Evolutionary conservation across 2,329 filamentous ascomycete genomes (phyloP).

Genomic region (Colletotrichum tofieldiae): DNA sequence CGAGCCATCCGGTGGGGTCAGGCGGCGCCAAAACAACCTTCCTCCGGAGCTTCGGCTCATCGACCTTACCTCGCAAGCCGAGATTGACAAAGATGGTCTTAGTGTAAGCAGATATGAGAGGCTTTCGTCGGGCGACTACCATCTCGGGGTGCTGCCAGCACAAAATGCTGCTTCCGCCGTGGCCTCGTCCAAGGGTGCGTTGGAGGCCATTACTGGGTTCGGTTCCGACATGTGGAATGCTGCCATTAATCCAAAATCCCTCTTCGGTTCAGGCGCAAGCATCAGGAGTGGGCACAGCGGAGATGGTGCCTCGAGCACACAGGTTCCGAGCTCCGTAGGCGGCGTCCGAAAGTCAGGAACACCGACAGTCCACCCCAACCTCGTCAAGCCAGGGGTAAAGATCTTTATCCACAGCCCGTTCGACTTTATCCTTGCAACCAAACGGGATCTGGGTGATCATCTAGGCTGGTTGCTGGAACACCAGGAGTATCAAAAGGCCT

Average conservation of each 20-base stretch:
- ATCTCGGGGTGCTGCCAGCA: constrained; percentile 87
- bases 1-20: constrained; percentile 76
- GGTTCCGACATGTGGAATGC: constrained; percentile 90
- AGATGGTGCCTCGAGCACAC: constrained; percentile 70
- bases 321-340: constrained; percentile 56
- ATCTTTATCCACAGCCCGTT: constrained; percentile 98
- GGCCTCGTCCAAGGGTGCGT: constrained; percentile 77
- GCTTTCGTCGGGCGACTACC: constrained; percentile 91
- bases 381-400: constrained; percentile 73
- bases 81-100: constrained; percentile 89
- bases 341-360: constrained; percentile 48
- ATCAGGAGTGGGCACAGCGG: constrained; percentile 75
- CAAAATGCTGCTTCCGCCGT: constrained; percentile 75
- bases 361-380: constrained; percentile 63
- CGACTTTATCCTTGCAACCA: constrained; percentile 93
- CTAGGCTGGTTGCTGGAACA: constrained; percentile 88
- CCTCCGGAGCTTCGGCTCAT: constrained; percentile 93
- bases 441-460: constrained; percentile 88
- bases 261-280: constrained; percentile 91
- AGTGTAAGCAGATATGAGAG: constrained; percentile 90
- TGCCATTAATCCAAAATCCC: constrained; percentile 86
- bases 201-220: constrained; percentile 82
- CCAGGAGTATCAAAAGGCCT: constrained; percentile 86
- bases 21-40: constrained; percentile 82
- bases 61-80: constrained; percentile 88